phyloP scores from a whole-genome alignment of 306 rosid species.

The Trifolium dubium region DNA sequence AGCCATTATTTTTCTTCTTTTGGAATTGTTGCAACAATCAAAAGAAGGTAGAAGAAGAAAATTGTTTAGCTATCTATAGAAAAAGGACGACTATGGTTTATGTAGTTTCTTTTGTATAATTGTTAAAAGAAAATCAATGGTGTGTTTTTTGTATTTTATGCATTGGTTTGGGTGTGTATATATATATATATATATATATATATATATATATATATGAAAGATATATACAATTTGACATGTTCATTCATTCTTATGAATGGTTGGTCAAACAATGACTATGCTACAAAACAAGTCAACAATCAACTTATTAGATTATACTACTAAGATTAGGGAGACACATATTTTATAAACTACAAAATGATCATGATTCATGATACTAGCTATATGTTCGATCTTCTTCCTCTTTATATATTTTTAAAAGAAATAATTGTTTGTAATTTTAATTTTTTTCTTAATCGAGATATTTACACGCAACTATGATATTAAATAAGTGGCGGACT shows the following conservation, averaged over 20 bases:
- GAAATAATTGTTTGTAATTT: neutral
- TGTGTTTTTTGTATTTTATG: neutral
- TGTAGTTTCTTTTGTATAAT: neutral
- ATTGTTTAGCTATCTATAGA: neutral
- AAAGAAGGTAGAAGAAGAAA: neutral
- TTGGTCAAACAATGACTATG: constrained; percentile 4
- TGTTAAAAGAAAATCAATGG: neutral
- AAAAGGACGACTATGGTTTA: neutral
- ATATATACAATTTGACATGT: neutral
- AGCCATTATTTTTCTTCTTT: constrained; percentile 5
- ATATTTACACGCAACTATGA: too few relatives aligned
- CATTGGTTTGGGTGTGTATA: neutral
- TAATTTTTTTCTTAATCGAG: too few relatives aligned
- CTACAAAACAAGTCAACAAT: neutral
- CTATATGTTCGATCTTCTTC: neutral
- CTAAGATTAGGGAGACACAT: neutral
- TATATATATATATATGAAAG: neutral
- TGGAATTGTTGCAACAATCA: neutral
- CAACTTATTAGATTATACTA: neutral
- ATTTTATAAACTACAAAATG: neutral
- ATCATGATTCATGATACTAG: neutral
- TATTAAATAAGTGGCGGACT: too few relatives aligned
- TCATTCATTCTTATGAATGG: neutral
- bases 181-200: too few relatives aligned
- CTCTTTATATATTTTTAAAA: neutral